These are phyloP conservation scores for Metschnikowia drakensbergensis DNA, from an alignment of 805 yeast genomes.

Conservation along the genomic window DNA sequence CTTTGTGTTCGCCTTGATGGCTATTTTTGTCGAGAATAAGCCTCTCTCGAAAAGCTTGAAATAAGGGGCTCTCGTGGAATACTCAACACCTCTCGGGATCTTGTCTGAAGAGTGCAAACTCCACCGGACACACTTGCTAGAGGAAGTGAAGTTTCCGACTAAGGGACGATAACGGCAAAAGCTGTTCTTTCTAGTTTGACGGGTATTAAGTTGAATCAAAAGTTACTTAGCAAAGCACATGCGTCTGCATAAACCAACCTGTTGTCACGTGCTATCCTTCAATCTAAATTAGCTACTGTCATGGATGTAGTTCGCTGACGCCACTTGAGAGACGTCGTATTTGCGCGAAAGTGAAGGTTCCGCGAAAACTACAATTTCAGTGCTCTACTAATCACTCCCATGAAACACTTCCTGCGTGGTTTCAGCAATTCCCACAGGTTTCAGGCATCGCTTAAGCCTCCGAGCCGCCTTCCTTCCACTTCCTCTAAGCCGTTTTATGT, in stretches of 20 bases:
- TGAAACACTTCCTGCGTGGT: neutral
- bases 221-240: too few relatives aligned
- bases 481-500: constrained; percentile 40
- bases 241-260: neutral
- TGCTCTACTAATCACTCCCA: neutral
- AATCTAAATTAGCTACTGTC: neutral
- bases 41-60: constrained; percentile 2
- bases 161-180: neutral
- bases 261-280: neutral
- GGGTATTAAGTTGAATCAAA: too few relatives aligned
- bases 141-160: neutral
- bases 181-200: neutral
- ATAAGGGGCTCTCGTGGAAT: neutral
- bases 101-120: neutral
- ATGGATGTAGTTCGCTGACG: neutral
- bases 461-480: neutral
- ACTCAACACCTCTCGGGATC: too few relatives aligned
- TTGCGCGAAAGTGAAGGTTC: neutral
- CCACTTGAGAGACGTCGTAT: neutral
- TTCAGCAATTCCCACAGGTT: neutral
- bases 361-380: neutral
- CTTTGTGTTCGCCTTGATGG: constrained; percentile 93
- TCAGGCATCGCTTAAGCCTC: neutral
- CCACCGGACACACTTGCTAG: neutral
- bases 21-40: constrained; percentile 63